Evolutionary conservation across 257 asterid species (phyloP), one percentile per base, ranked within the genome.

Genomic region (Fraxinus cuspidata): DNA sequence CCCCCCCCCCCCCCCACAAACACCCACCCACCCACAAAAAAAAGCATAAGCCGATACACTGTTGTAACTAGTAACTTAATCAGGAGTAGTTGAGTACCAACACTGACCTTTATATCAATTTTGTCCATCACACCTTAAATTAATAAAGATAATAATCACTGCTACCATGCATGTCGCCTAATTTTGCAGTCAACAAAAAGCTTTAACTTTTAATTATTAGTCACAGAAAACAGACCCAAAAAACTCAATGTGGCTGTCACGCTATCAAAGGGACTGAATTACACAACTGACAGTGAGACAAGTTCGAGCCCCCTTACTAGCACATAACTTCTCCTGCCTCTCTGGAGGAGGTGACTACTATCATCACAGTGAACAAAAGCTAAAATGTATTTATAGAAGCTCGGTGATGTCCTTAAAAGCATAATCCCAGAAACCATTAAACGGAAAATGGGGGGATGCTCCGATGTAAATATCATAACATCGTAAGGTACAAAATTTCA

Each of bases 371-470:
- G 29, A 60, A 18, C 4, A 5, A 3, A 51, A 51, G 25, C 68
- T 25, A 23, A 60, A 60, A 18, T 58, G 66, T 6, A 58, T 51
- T 0, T 23, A 51, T 51, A 51, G 63, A 51, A 51, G 63, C 23
- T 51, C 10, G 25, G 63, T 4, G 63, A 16, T 6, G 21, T 6
- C 15, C 32, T 60, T 9, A 74, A 23, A 76, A 35, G 58, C 28
- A 12, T 12, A 7, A 60, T 68, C 37, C 69, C 2, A 71, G 51
- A 64, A 74, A 47, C n/a, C 70, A 75, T 72, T 58, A 64, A n/a
- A 47, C 23, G 2, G 28, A 31, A 47, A 60, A 21, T 3, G 31
- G 32, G 68, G 68, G 3, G 1, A 13, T 12, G 19, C 10, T 51
- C 63, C 19, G 63, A 51, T 51, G 19, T 51, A 21, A 19, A 6